These are phyloP conservation scores for Beauveria caledonica DNA, from an alignment of 2,329 filamentous ascomycete species.

Conservation along the genomic window DNA sequence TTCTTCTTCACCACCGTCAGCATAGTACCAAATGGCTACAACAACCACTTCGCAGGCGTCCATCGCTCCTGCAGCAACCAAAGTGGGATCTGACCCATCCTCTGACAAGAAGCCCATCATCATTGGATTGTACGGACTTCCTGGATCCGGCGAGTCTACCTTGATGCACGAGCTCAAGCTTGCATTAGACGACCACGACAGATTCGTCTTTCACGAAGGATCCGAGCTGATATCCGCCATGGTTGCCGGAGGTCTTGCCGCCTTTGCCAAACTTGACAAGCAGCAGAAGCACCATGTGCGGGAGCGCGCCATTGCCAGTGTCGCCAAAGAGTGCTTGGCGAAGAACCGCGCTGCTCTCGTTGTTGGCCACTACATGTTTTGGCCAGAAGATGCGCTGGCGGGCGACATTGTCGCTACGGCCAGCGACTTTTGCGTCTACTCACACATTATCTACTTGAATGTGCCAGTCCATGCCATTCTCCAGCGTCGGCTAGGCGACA, in stretches of 20 bases:
- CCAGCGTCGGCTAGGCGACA: conserved; percentile 31
- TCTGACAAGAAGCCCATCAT: conserved; percentile 27
- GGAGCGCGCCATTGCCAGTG: conserved; percentile 34
- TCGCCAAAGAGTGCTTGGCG: conserved; percentile 28
- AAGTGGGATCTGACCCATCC: not conserved
- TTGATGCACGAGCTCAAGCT: conserved; percentile 33
- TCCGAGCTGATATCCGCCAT: conserved; percentile 36
- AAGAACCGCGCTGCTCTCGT: conserved; percentile 37
- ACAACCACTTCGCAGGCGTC: not conserved
- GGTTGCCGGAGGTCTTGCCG: conserved; percentile 36
- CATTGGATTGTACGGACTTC: conserved; percentile 46
- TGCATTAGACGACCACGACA: conserved; percentile 22
- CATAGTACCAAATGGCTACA: not conserved
- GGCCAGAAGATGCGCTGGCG: conserved; percentile 29
- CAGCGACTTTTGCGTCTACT: conserved; percentile 39
- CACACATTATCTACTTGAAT: conserved; percentile 52
- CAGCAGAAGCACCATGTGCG: conserved; percentile 32
- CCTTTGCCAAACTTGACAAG: conserved; percentile 34
- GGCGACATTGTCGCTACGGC: conserved; percentile 31
- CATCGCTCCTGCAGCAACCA: not conserved
- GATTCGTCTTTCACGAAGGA: conserved; percentile 44
- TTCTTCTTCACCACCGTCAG: not conserved
- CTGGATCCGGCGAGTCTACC: conserved; percentile 45
- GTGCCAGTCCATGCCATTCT: conserved; percentile 27
- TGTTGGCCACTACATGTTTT: conserved; percentile 49